Conservation (phyloP, 495 filamentous ascomycete genomes). For the Aspergillus wentii region DNA sequence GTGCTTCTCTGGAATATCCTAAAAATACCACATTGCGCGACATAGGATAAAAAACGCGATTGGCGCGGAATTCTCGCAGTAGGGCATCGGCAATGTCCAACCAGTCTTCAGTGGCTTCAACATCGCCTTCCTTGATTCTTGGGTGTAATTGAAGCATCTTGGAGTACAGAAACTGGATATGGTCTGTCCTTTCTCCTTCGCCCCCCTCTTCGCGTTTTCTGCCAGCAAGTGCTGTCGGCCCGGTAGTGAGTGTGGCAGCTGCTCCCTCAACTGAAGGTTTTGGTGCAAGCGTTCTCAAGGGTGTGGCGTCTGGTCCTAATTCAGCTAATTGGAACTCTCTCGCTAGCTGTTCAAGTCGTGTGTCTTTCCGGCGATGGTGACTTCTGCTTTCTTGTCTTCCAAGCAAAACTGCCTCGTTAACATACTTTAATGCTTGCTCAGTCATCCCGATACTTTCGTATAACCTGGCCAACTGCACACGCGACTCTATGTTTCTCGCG, state of each 20-base stretch:
- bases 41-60: conserved; percentile 71
- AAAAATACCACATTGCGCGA: conserved; percentile 66
- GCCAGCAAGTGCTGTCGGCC: conserved; percentile 11
- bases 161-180: conserved; percentile 53
- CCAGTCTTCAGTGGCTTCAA: conserved; percentile 57
- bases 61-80: conserved; percentile 73
- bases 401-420: conserved; percentile 68
- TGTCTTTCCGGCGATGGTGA: conserved; percentile 32
- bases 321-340: conserved; percentile 32
- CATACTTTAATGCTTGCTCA: conserved; percentile 67
- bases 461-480: conserved; percentile 71
- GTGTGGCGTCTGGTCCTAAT: background rate
- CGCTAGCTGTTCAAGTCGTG: conserved; percentile 37
- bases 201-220: conserved; percentile 15
- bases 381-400: conserved; percentile 36
- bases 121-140: conserved; percentile 45
- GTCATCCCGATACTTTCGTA: conserved; percentile 66
- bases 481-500: conserved; percentile 60
- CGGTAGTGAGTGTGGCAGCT: conserved; percentile 12
- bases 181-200: conserved; percentile 41
- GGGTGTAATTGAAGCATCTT: conserved; percentile 50
- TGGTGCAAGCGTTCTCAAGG: conserved; percentile 17
- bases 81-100: conserved; percentile 69
- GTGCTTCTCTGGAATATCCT: conserved; percentile 51
- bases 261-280: conserved; percentile 17